Percentiles rank a stretch among this genome's conserved stretches.
Evolutionary conservation across 768 basidiomycete genomes (phyloP).

Genomic region (Tremella yokohamensis): DNA sequence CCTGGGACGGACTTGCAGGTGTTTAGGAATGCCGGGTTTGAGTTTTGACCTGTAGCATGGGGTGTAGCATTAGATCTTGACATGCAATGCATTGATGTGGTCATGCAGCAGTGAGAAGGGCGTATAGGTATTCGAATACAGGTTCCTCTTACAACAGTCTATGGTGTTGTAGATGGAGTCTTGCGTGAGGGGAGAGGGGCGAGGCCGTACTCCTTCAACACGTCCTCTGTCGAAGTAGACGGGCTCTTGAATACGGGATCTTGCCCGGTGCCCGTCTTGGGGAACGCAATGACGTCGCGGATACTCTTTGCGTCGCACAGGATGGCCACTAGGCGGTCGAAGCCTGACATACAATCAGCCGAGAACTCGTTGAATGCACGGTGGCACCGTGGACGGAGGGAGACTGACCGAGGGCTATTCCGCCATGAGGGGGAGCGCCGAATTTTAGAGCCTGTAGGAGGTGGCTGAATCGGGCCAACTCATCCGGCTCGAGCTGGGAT

Average conservation of each 20-base stretch:
- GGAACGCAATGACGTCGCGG: constrained; percentile 93
- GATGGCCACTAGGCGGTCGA: constrained; percentile 88
- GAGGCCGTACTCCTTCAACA: constrained; percentile 45
- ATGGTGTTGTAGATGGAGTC: too few species aligned
- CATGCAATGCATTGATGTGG: too few species aligned
- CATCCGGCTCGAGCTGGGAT: constrained; percentile 65
- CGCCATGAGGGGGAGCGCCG: constrained; percentile 93
- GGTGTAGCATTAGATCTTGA: too few species aligned
- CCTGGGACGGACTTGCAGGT: constrained; percentile 63
- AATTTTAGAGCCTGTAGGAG: constrained; percentile 79
- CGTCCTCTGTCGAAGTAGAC: constrained; percentile 51
- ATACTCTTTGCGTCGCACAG: constrained; percentile 83
- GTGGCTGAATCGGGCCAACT: constrained; percentile 74
- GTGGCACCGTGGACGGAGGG: too few species aligned
- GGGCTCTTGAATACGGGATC: constrained; percentile 90
- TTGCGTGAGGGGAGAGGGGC: background rate
- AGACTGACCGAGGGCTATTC: constrained; percentile 77
- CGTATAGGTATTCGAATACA: background rate
- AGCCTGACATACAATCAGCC: constrained; percentile 60
- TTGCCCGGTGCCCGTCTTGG: constrained; percentile 76
- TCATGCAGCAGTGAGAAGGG: background rate
- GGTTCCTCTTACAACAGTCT: background rate
- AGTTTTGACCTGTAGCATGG: constrained; percentile 60
- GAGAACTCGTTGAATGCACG: constrained; percentile 2
- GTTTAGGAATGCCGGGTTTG: constrained; percentile 82